Percentiles rank a stretch among this genome's conserved stretches.
phyloP scores from a whole-genome alignment of 495 filamentous ascomycete species.

The Hypoxylon fragiforme region DNA sequence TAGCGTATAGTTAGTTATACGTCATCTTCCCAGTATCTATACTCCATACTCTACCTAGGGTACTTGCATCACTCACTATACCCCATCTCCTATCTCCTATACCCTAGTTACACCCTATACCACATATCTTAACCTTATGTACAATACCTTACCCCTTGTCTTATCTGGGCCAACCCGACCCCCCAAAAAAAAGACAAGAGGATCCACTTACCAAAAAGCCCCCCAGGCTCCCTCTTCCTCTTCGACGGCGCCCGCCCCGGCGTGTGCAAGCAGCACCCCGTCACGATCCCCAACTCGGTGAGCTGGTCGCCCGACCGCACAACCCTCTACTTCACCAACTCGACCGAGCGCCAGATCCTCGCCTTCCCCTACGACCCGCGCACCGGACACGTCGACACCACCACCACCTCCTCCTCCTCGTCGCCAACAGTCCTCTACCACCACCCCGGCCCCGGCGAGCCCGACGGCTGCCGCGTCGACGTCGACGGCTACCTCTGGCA shows the following conservation, averaged over 20 bases:
- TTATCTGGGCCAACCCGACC: no score
- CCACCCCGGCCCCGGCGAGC: constrained; percentile 62
- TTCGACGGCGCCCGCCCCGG: constrained; percentile 37
- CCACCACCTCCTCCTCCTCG: neutral
- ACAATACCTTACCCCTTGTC: no score
- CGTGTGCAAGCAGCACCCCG: constrained; percentile 34
- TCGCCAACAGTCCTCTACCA: constrained; percentile 65
- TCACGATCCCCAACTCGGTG: constrained; percentile 88
- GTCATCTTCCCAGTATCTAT: no score
- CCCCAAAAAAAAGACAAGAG: no score
- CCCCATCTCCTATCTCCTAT: no score
- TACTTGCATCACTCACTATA: no score
- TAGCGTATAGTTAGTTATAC: no score
- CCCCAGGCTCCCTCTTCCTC: constrained; percentile 45
- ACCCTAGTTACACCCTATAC: no score
- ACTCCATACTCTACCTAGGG: no score
- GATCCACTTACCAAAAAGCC: neutral
- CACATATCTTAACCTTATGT: no score
- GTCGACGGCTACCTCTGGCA: constrained; percentile 74
- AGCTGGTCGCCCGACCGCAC: constrained; percentile 70
- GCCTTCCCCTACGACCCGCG: constrained; percentile 72
- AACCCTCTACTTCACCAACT: constrained; percentile 84
- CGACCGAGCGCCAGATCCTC: constrained; percentile 69
- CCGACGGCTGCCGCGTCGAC: constrained; percentile 77
- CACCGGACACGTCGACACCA: constrained; percentile 57